Evolutionary conservation across 805 yeast species (phyloP).

Genomic region (Ogataea paraovalis): DNA sequence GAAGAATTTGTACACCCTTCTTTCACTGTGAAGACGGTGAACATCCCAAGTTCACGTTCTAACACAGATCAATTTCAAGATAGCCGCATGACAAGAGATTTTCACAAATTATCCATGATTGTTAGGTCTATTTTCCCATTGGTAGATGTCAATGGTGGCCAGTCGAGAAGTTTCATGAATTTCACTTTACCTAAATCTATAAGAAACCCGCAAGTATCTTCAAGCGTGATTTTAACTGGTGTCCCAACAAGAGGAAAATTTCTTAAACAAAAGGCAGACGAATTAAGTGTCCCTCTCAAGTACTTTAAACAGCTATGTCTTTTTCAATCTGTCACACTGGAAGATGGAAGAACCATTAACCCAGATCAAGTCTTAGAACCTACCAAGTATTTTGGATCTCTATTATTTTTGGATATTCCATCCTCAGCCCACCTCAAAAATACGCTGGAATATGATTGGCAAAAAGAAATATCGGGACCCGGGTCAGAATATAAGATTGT

Average conservation of each 20-base stretch:
- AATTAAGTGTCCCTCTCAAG: slow-evolving; percentile 64
- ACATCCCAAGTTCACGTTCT: slow-evolving; percentile 7
- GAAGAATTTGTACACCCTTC: slow-evolving; percentile 6
- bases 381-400: slow-evolving; percentile 51
- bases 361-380: slow-evolving; percentile 75
- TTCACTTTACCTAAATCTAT: slow-evolving; percentile 23
- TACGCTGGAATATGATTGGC: slow-evolving; percentile 27
- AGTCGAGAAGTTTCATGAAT: slow-evolving; percentile 16
- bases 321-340: slow-evolving; percentile 55
- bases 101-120: slow-evolving; percentile 11
- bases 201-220: slow-evolving; percentile 36
- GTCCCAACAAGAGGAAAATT: slow-evolving; percentile 76
- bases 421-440: slow-evolving; percentile 38
- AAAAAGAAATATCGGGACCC: slow-evolving; percentile 7
- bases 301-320: slow-evolving; percentile 54
- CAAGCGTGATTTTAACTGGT: slow-evolving; percentile 66
- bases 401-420: slow-evolving; percentile 75
- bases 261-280: slow-evolving; percentile 57
- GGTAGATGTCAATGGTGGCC: slow-evolving; percentile 2
- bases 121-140: slow-evolving; percentile 26
- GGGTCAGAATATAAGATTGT: slow-evolving; percentile 39
- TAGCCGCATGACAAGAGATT: slow-evolving; percentile 2
- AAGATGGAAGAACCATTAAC: slow-evolving; percentile 51
- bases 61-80: neutral
- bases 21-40: slow-evolving; percentile 21